Base-by-base conservation (phyloP, 2,329 filamentous ascomycete genomes). In the Arthrobotrys musiformis region DNA sequence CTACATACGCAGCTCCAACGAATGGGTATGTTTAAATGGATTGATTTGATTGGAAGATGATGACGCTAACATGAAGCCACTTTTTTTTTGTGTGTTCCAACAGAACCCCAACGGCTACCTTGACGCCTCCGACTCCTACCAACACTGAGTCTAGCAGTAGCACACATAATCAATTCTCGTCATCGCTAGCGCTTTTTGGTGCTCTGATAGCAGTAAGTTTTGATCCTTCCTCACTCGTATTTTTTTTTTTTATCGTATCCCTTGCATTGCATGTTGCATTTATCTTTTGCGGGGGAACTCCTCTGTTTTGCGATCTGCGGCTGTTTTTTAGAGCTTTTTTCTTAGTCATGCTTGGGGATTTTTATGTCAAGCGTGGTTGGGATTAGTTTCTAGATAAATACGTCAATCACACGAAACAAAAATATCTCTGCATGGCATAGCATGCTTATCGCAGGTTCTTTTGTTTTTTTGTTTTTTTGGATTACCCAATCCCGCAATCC, bases 161-260 rank as follows among this genome's bases (percentile, higher is more conserved):
- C 28, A 60, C 64, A 13, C 72, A 76, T 40, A 70, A 60, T 26
- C 72, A 76, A 24, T 76, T 76, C 50, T 76, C 72, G 26, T 76
- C 72, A 24, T 76, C 72, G 64, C 58, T 76, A 63, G 72, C 72
- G 40, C 62, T 76, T 33, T 76, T 76, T 28, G 72, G 72, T 22
- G 72, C 72, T 61, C 64, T 76, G 72, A 76, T 76, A 76, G 69
- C 72, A 50, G 72, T 76, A 76, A 76, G 72, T 69, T 19, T 48
- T 30, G 5, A 4, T 61, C 19, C 9, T 26, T 58, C 56, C 50
- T 1, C 22, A 26, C 37, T 24, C 19, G 8, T 40, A 15, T 48
- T 26, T 22, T 26, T 15, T 56, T 17, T 22, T 11, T 40, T 40
- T 40, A 15, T 15, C 3, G 35, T 35, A 28, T n/a, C n/a, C n/a